Conservation (phyloP, 1,284 basidiomycete genomes). For the Paramarasmius palmivorus region DNA sequence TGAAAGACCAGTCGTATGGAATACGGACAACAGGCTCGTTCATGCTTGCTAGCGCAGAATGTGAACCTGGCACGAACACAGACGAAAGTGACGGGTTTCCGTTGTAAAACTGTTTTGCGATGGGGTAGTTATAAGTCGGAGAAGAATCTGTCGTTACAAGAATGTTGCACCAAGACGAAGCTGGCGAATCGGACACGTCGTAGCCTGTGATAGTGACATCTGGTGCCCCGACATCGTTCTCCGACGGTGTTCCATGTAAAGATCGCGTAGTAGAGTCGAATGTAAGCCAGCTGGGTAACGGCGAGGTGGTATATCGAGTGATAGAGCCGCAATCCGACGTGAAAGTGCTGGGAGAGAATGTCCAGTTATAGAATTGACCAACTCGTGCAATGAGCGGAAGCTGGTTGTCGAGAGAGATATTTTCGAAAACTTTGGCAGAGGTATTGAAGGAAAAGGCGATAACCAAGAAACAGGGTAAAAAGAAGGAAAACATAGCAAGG, state of each 20-base stretch:
- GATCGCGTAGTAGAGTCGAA: conserved; percentile 56
- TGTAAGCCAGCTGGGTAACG: conserved; percentile 64
- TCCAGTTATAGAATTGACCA: conserved; percentile 61
- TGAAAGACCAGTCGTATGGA: conserved; percentile 88
- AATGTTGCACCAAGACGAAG: conserved; percentile 56
- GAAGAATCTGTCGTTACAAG: conserved; percentile 59
- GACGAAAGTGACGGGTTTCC: conserved; percentile 67
- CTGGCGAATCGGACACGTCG: conserved; percentile 41
- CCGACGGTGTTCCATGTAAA: conserved; percentile 59
- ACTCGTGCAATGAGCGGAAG: conserved; percentile 64
- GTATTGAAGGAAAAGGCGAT: conserved; percentile 35
- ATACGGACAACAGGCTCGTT: conserved; percentile 69
- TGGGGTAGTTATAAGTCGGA: conserved; percentile 56
- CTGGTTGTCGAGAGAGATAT: conserved; percentile 56
- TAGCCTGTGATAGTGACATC: conserved; percentile 57
- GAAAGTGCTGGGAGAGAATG: conserved; percentile 63
- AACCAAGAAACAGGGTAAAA: conserved; percentile 54
- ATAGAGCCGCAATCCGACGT: conserved; percentile 43
- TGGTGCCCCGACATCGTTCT: conserved; percentile 56
- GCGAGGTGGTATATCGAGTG: conserved; percentile 42
- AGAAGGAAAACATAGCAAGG: conserved; percentile 50
- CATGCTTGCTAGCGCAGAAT: conserved; percentile 52
- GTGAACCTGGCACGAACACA: conserved; percentile 56
- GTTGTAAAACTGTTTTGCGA: conserved; percentile 61
- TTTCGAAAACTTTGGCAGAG: conserved; percentile 46